phyloP scores from a whole-genome alignment of 1,139 yeast species.

The Debaryomycetaceae sp. region DNA sequence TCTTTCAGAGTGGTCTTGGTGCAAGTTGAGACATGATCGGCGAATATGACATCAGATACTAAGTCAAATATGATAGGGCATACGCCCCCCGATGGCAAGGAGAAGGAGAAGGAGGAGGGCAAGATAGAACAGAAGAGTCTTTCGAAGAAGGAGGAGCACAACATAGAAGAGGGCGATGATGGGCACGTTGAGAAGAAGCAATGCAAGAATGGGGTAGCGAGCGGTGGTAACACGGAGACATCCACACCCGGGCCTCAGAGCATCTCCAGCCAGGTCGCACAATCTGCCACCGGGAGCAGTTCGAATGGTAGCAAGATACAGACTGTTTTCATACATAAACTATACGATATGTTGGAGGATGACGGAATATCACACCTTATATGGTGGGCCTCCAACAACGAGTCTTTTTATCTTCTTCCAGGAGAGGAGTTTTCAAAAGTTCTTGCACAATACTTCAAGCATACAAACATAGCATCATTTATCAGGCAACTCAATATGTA shows the following conservation, averaged over 20 bases:
- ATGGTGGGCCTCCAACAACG: constrained; percentile 40
- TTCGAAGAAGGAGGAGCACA: neutral
- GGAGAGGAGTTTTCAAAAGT: constrained; percentile 62
- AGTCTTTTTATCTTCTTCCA: constrained; percentile 39
- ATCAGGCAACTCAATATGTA: constrained; percentile 78
- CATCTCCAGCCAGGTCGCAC: neutral
- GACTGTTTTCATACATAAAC: constrained; percentile 60
- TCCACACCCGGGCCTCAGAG: neutral
- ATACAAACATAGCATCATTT: constrained; percentile 75
- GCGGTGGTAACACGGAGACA: neutral
- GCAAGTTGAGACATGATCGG: neutral
- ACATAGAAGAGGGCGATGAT: neutral
- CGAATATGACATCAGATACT: neutral
- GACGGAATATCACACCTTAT: constrained; percentile 43
- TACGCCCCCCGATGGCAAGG: neutral
- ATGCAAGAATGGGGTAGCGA: constrained; percentile 7
- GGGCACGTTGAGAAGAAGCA: constrained; percentile 4
- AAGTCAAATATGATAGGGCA: neutral
- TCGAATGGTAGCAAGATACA: constrained; percentile 29
- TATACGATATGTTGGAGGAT: constrained; percentile 63
- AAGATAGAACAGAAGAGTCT: constrained; percentile 2
- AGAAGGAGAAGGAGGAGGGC: constrained; percentile 2
- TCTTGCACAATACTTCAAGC: constrained; percentile 66
- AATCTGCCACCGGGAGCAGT: neutral
- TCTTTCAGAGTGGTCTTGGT: neutral